Base-by-base conservation (phyloP, 1,284 basidiomycete species). In the Rhizopogon parksii region DNA sequence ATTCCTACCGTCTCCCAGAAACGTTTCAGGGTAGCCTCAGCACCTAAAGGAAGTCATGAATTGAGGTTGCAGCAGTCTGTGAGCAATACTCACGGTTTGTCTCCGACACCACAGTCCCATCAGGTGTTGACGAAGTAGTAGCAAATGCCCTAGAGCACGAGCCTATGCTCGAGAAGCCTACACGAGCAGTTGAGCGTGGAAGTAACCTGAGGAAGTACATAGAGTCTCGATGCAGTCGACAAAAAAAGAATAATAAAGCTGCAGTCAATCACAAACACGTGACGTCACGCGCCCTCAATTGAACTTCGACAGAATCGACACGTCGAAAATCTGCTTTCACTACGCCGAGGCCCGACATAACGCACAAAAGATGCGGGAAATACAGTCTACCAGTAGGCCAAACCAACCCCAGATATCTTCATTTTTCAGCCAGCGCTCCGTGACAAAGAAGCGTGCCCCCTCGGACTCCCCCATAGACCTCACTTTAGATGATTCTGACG, bases 1-100 rank as follows among this genome's bases (percentile, higher is more conserved):
- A 95, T 73, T 25, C 79, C 79, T 12, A 93, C 93, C 1, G 78
- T 80, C 64, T 93, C 93, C 94, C 94, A 97, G 66, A 97, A 97
- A 25, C 94, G 75, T 55, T 86, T 85, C 66, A 91, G 72, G 1
- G 88, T 90, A 34, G 82, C 79, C 68, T 95, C 90, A 14, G 91
- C 91, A 57, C 86, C 93, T 95, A 63, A 0, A 52, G 46, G 47
- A 24, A 40, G 19, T 30, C 15, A 46, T 68, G 24, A 65, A 55
- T 24, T 35, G 19, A 9, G 0, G 36, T 27, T 36, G 47, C 19
- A 19, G n/a, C 46, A 30, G 14, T 38, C 17, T 37, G 45, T 11
- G 15, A 46, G 35, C 36, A 36, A 32, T 39, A 17, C 69, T 56
- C 63, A 80, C 82, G 76, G 56, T 80, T 81, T n/a, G 79, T 81